Evolutionary conservation across 257 asterid genomes (phyloP), one percentile per base, ranked within the genome.

Genomic region (Solanum etuberosum): DNA sequence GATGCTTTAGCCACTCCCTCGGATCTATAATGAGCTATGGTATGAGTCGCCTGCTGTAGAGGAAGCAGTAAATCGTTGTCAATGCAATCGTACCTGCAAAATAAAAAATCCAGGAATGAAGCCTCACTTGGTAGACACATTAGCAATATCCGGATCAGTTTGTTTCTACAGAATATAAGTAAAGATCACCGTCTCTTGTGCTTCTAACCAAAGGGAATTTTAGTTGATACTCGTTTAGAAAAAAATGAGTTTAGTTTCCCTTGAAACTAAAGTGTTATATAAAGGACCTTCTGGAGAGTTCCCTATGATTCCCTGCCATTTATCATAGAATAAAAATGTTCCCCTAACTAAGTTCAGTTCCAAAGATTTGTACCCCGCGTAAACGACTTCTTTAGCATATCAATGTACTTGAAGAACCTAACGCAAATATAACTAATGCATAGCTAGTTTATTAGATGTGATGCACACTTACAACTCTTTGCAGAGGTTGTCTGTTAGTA

Each of bases 61-160:
- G 92, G 83, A 83, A 87, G 87, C 74, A 94, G 90, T 81, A 94
- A 84, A 71, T 94, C 95, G 12, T 88, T 88, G 29, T 93, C 95
- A 11, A 93, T 91, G 93, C 91, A 93, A 13, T 93, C 93, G 5
- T 89, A 94, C 93, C 95, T 94, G 93, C 91, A 91, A 84, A 65
- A 51, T 1, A 27, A 25, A 13, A 51, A 76, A 21, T n/a, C 2
- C 31, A 54, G 38, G 65, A 40, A 23, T 88, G 77, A 80, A 85
- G 74, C 20, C 59, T 57, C 90, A 54, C 5, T 59, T 40, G 42
- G 67, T 27, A 80, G 27, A 27, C 67, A 9, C 40, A 43, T 43
- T 16, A 43, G 12, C 65, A 27, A 43, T 76, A 76, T 14, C 25
- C 1, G 20, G 65, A 78, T 78, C 84, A 78, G 84, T 42, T 7